Base-by-base conservation (phyloP, 2,329 filamentous ascomycete genomes). In the Sclerotinia subarctica region DNA sequence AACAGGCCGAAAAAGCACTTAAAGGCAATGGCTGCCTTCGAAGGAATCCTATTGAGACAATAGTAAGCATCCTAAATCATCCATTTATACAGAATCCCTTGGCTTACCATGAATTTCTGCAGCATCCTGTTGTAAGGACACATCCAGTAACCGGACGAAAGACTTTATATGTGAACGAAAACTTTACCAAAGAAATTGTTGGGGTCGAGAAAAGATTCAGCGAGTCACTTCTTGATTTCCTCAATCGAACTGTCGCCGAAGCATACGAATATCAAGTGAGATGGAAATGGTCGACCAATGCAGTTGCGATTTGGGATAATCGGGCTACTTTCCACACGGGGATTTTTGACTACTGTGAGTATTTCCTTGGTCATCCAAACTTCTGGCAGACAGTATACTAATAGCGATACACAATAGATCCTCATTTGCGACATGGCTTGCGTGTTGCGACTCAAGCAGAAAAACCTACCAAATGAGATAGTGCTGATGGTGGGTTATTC, bases 361-460 rank as follows among this genome's bases (percentile, higher is more conserved):
- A 47, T 21, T 49, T 7, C 17, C 26, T 3, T 49, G 8, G 17
- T 47, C 5, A 8, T 13, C 24, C n/a, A 35, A 19, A 58, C 29
- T 49, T 35, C 49, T 49, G 58, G 58, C 21, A 38, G 58, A 19
- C 21, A 35, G 49, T 24, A 49, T 49, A 62, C 58, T 62, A 11
- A 62, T 49, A 24, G 29, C 24, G 44, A 62, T 35, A 8, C 13
- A 29, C 8, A 1, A 62, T 11, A 66, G 64, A 66, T 44, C 64
- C 64, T 19, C 64, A 66, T 42, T 46, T 66, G 49, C 81, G 90
- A 49, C 90, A 93, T 75, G 90, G 90, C 2, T 92, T 89, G 0
- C 82, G 90, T 29, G 89, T 93, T 4, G 92, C 89, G 0, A 82
- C 87, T 7, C 78, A 93, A 64, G 90, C 88, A 0, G 90, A 93